Evolutionary conservation across 2,329 filamentous ascomycete species (phyloP), one percentile per base, ranked within the genome.

Genomic region (Alternaria arborescens): DNA sequence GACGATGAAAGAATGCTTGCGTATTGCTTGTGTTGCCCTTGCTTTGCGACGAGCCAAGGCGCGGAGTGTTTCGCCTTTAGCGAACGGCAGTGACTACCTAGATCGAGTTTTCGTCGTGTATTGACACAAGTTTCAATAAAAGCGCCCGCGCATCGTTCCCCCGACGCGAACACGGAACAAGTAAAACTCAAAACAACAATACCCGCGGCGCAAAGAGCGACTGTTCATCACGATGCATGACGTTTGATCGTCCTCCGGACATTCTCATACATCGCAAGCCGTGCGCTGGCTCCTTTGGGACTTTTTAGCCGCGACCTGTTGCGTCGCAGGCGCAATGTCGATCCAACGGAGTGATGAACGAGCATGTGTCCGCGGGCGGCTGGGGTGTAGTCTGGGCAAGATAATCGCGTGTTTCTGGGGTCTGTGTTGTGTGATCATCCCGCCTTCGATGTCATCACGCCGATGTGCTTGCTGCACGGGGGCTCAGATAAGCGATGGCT

Each of bases 401-500:
- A 50, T 22, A 38, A 26, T 50, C 24, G 46, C 46, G 46, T 50
- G 46, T 50, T 38, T 38, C 46, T 38, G 32, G 46, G 26, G 34
- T 34, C n/a, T 24, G 38, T 42, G 22, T 20, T 46, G 30, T 58
- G 24, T 53, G 48, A 58, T 53, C 30, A 56, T 50, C 34, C 54
- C 54, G 44, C 44, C 22, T 24, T 42, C 28, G 43, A 57, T 57
- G 46, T 52, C 54, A 58, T 58, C 34, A 43, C 41, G 41, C 50
- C 48, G 41, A 53, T 44, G 26, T 54, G 26, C 28, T 40, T 41
- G 20, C 38, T 38, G 44, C 20, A 38, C 20, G 8, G 42, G n/a
- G 22, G 44, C 32, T 46, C 26, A 58, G 51, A 59, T 55, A 55
- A 48, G 51, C 43, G 43, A 41, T 48, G 43, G 24, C 55, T 34